These are phyloP conservation scores for Barnettozyma salicaria DNA, from an alignment of 805 yeast species.

Conservation along the genomic window DNA sequence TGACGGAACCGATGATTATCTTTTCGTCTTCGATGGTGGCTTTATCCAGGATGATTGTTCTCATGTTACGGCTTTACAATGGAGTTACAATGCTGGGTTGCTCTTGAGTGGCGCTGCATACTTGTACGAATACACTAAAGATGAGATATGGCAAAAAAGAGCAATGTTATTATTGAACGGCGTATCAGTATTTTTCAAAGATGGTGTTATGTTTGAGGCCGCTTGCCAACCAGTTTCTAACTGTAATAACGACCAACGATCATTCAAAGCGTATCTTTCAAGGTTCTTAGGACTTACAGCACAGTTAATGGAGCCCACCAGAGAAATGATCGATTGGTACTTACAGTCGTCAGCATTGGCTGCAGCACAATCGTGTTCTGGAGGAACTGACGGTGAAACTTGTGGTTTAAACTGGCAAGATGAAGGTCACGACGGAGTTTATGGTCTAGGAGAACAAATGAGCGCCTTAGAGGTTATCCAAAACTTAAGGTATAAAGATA, in stretches of 20 bases:
- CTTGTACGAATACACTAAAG: constrained; percentile 66
- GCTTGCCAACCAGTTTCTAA: constrained; percentile 62
- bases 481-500: constrained; percentile 31
- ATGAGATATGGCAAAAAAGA: constrained; percentile 60
- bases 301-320: constrained; percentile 53
- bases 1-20: constrained; percentile 26
- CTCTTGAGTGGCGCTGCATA: constrained; percentile 76
- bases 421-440: constrained; percentile 62
- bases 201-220: constrained; percentile 64
- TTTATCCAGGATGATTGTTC: constrained; percentile 54
- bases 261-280: constrained; percentile 82
- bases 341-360: constrained; percentile 51
- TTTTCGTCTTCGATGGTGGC: constrained; percentile 63
- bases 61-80: constrained; percentile 50
- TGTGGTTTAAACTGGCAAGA: constrained; percentile 81
- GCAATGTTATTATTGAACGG: constrained; percentile 52
- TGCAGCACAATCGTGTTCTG: constrained; percentile 79
- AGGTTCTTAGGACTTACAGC: constrained; percentile 74
- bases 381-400: constrained; percentile 82
- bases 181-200: constrained; percentile 47
- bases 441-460: constrained; percentile 90
- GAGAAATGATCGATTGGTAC: constrained; percentile 28
- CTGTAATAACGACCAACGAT: constrained; percentile 84
- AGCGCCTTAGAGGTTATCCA: constrained; percentile 65
- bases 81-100: constrained; percentile 87